These are phyloP conservation scores for Macrolepiota albuminosa DNA, from an alignment of 768 basidiomycete genomes.

Conservation along the genomic window DNA sequence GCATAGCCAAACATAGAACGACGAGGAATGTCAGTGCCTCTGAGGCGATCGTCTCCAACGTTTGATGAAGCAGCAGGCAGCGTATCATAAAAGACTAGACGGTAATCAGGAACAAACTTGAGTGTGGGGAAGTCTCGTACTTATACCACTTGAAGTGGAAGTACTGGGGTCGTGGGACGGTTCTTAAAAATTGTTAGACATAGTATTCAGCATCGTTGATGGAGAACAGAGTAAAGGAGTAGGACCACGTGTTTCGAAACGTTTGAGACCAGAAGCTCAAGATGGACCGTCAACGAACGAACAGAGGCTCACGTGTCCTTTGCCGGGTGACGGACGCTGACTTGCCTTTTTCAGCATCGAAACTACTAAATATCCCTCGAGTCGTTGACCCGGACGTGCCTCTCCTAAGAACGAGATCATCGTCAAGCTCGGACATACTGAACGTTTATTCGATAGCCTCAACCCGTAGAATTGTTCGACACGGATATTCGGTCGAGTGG, in stretches of 20 bases:
- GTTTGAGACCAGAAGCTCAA: background rate
- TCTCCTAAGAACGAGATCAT: background rate
- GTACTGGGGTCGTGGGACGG: constrained; percentile 5
- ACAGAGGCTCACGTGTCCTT: constrained; percentile 7
- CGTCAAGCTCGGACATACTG: background rate
- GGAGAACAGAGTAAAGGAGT: background rate
- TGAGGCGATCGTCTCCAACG: constrained; percentile 7
- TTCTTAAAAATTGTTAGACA: constrained; percentile 18
- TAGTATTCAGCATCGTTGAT: constrained; percentile 8
- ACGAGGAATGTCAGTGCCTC: constrained; percentile 14
- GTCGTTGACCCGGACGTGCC: background rate
- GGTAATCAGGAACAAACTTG: constrained; percentile 10
- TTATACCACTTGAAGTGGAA: constrained; percentile 12
- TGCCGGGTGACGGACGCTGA: background rate
- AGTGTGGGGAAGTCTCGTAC: constrained; percentile 20
- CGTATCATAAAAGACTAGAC: constrained; percentile 24
- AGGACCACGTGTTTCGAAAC: background rate
- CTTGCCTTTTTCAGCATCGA: constrained; percentile 13
- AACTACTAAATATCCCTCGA: background rate
- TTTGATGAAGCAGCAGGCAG: constrained; percentile 14
- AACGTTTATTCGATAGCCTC: background rate
- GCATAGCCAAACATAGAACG: constrained; percentile 23
- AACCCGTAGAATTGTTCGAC: background rate
- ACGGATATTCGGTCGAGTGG: background rate
- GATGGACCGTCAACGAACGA: background rate